Percentiles rank a stretch among this genome's conserved stretches.
These are phyloP conservation scores for Massospora cicadina DNA, from an alignment of 371 early-diverging fungal genomes.

Conservation along the genomic window DNA sequence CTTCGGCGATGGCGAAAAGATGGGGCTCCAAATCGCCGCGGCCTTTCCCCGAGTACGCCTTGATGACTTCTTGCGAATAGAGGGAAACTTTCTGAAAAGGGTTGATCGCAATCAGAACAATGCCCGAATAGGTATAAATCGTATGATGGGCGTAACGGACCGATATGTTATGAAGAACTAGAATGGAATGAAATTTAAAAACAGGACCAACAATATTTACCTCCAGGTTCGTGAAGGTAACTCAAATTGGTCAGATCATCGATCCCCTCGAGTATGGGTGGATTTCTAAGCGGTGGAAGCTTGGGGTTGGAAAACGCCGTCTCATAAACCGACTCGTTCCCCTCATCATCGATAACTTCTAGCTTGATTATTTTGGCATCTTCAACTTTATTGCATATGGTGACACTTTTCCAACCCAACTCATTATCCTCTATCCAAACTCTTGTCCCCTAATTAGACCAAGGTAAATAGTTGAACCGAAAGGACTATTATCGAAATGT, in stretches of 20 bases:
- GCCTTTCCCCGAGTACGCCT: conserved; percentile 81
- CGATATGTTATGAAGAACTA: conserved; percentile 74
- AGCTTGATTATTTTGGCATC: conserved; percentile 29
- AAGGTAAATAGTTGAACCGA: neutral
- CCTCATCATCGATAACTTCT: conserved; percentile 40
- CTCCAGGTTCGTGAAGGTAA: conserved; percentile 77
- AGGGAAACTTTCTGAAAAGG: conserved; percentile 83
- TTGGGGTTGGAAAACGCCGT: conserved; percentile 22
- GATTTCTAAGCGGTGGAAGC: conserved; percentile 79
- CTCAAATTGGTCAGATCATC: conserved; percentile 85
- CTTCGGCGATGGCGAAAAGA: conserved; percentile 96
- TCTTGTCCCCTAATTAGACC: conserved; percentile 2
- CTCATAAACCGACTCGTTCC: conserved; percentile 22
- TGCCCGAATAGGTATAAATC: conserved; percentile 99
- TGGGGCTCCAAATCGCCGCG: conserved; percentile 96
- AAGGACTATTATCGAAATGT: neutral
- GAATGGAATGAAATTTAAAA: conserved; percentile 1
- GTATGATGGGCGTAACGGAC: conserved; percentile 72
- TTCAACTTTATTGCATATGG: neutral
- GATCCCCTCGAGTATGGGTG: conserved; percentile 66
- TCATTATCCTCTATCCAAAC: conserved; percentile 10
- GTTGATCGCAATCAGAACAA: conserved; percentile 95
- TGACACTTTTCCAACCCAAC: conserved; percentile 9
- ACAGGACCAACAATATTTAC: conserved; percentile 21
- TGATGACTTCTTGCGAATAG: conserved; percentile 75